Percentiles rank a stretch among this genome's conserved stretches.
These are phyloP conservation scores for Suhomyces anneliseae DNA, from an alignment of 1,139 yeast species.

Conservation along the genomic window DNA sequence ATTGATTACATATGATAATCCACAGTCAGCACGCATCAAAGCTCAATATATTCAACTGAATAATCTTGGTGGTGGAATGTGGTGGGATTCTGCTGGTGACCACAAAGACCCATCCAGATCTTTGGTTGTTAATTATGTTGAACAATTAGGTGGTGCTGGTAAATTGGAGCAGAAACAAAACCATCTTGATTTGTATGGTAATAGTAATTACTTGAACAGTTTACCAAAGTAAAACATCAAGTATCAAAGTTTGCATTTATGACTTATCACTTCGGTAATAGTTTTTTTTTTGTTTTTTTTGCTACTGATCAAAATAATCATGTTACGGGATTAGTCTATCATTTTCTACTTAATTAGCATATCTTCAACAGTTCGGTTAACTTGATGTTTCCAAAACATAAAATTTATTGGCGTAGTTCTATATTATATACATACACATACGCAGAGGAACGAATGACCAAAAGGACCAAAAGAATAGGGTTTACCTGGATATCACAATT, in stretches of 20 bases:
- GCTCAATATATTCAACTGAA: conserved; percentile 54
- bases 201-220: conserved; percentile 19
- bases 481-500: no score
- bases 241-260: not conserved
- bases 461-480: no score
- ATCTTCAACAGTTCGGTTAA: not conserved
- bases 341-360: not conserved
- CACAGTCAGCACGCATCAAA: conserved; percentile 52
- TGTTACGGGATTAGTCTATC: no score
- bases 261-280: not conserved
- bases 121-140: conserved; percentile 42
- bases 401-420: conserved; percentile 1
- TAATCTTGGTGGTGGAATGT: conserved; percentile 79
- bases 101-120: conserved; percentile 27
- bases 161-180: conserved; percentile 14
- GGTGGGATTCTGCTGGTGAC: conserved; percentile 94
- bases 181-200: conserved; percentile 16
- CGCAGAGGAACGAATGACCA: no score
- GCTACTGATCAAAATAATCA: no score
- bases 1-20: conserved; percentile 68
- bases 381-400: not conserved
- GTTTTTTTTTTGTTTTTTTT: no score
- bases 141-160: conserved; percentile 38
- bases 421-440: conserved; percentile 3
- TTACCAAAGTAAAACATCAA: not conserved